phyloP scores from a whole-genome alignment of 345 rosid genomes.

The Brassica cretica region DNA sequence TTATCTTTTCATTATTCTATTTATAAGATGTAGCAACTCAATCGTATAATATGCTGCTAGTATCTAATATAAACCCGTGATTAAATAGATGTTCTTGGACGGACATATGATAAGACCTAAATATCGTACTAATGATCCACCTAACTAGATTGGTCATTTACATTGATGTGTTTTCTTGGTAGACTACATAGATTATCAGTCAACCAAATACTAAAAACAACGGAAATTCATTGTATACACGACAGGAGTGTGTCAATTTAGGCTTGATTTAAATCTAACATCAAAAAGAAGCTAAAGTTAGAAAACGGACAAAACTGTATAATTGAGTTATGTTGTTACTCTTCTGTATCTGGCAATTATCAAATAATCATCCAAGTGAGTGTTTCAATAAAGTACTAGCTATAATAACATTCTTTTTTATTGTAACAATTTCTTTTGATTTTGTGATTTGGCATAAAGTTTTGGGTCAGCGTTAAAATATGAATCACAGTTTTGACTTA shows the following conservation, averaged over 20 bases:
- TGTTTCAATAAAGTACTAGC: neutral
- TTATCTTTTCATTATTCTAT: constrained; percentile 10
- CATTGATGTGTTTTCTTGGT: constrained; percentile 9
- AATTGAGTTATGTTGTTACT: neutral
- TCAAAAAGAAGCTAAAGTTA: neutral
- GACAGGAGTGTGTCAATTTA: neutral
- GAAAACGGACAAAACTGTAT: neutral
- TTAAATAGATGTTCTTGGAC: neutral
- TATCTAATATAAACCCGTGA: neutral
- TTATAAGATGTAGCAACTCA: neutral
- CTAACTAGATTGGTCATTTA: constrained; percentile 21
- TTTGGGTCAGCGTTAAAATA: neutral
- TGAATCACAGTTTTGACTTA: neutral
- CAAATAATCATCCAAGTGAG: neutral
- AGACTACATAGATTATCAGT: neutral
- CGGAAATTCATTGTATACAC: neutral
- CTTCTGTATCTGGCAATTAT: neutral
- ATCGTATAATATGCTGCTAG: neutral
- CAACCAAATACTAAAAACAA: neutral
- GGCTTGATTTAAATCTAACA: neutral
- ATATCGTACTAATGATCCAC: constrained; percentile 9
- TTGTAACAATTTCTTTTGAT: neutral
- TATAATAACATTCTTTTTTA: neutral
- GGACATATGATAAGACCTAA: neutral
- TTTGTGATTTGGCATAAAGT: neutral